Base-by-base conservation (phyloP, 1,284 basidiomycete genomes). In the Malassezia psittaci region DNA sequence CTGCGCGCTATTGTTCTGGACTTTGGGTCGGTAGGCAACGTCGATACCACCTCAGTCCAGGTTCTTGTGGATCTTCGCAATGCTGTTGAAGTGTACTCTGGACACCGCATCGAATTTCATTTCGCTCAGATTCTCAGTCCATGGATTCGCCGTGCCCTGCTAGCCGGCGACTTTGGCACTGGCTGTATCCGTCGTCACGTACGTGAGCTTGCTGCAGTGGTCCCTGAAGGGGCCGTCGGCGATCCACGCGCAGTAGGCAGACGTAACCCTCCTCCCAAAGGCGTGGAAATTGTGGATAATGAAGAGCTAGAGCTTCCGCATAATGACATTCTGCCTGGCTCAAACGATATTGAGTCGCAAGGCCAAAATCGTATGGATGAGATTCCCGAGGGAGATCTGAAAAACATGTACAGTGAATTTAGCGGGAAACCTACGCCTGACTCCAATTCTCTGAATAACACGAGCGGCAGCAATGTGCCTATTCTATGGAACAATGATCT, bases 1-100 rank as follows among this genome's bases (percentile, higher is more conserved):
- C 79, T 96, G 35, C 83, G 83, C 49, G 90, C 91, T 9, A 81
- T 98, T 65, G 85, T 98, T 36, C 79, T 96, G 18, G 93, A 98
- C 75, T 91, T 96, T 71, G 85, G 87, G 40, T 78, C 83, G 39
- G 86, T 96, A 32, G 75, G 77, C 54, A 78, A 81, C 63, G 74
- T 79, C 38, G 79, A 80, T 65, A 87, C 86, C 12, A 96, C 94
- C 1, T 86, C 87, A 39, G 81, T 91, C 3, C 93, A 98, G 76
- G 83, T 88, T 36, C 79, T 98, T 33, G 85, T 94, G 52, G 93
- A 98, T 74, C 83, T 90, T 0, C 83, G 89, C 16, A 83, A 78
- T 43, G 87, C 88, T 72, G 81, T 96, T 19, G 89, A 96, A 73
- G 81, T 84, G 68, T 96, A 90, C 85, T 82, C 85, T 3, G 82